Evolutionary conservation across 768 basidiomycete genomes (phyloP).

Genomic region (Phaeolepiota aurea): DNA sequence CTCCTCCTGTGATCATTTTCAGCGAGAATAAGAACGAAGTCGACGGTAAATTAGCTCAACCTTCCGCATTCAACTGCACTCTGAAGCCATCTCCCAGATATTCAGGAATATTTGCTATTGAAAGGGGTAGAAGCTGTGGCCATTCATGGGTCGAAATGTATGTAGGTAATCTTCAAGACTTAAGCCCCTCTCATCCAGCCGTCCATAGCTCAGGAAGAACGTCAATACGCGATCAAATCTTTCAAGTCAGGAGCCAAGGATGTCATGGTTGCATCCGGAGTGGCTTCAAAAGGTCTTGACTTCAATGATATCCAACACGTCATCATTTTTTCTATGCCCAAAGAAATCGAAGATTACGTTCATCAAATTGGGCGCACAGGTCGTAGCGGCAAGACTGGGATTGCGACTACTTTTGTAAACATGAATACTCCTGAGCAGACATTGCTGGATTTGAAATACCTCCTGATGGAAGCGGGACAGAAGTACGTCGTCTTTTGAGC

Average conservation of each 20-base stretch:
- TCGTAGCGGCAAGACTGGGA: slow-evolving; percentile 95
- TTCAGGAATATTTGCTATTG: slow-evolving; percentile 92
- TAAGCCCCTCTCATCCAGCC: slow-evolving; percentile 1
- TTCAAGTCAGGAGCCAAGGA: slow-evolving; percentile 98
- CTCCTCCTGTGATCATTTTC: slow-evolving; percentile 96
- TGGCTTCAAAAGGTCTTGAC: slow-evolving; percentile 96
- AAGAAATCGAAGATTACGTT: slow-evolving; percentile 99
- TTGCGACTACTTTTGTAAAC: slow-evolving; percentile 98
- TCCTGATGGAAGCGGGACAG: slow-evolving; percentile 95
- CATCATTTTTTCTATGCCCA: slow-evolving; percentile 99
- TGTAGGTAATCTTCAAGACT: slow-evolving; percentile 13
- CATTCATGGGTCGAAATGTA: slow-evolving; percentile 96
- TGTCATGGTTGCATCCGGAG: slow-evolving; percentile 98
- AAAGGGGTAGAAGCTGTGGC: slow-evolving; percentile 99
- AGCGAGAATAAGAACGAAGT: slow-evolving; percentile 99
- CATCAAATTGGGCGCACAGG: slow-evolving; percentile 99
- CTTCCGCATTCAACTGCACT: slow-evolving; percentile 1
- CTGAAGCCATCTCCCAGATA: slow-evolving; percentile 50
- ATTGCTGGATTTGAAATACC: slow-evolving; percentile 90
- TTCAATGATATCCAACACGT: slow-evolving; percentile 99
- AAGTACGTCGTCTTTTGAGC: slow-evolving; percentile 48
- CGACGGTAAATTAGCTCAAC: slow-evolving; percentile 56
- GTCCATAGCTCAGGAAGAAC: slow-evolving; percentile 85
- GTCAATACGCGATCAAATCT: slow-evolving; percentile 96
- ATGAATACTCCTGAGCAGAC: slow-evolving; percentile 98